A percentile compares a stretch with the other conserved stretches of the same genome.
These are phyloP conservation scores for Talaromyces sp. DNA, from an alignment of 2,329 filamentous ascomycete species.

Conservation along the genomic window DNA sequence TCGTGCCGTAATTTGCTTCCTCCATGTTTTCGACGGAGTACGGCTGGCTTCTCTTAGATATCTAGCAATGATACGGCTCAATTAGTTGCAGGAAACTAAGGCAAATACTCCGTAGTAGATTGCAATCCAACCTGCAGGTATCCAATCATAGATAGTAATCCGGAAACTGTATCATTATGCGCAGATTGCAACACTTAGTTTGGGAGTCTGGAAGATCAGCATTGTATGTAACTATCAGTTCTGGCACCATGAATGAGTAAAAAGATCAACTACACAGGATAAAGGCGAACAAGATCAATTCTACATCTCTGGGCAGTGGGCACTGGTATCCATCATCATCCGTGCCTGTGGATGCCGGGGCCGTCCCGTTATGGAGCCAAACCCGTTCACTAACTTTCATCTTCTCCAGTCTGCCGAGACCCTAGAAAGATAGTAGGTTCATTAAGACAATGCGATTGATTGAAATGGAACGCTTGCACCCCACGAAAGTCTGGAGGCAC, in stretches of 20 bases:
- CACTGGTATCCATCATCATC: not conserved
- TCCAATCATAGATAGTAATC: not conserved
- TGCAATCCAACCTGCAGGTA: constrained; percentile 1
- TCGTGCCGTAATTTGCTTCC: not conserved
- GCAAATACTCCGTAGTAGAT: not conserved
- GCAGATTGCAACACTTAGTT: not conserved
- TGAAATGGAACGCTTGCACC: not conserved
- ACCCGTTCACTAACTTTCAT: not conserved
- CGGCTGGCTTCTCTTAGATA: not conserved
- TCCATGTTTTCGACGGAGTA: not conserved
- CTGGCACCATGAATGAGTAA: not conserved
- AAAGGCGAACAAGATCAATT: not conserved
- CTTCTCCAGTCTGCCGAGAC: not conserved
- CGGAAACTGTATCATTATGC: not conserved
- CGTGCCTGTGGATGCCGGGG: not conserved
- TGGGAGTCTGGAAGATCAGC: not conserved
- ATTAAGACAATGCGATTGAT: not conserved
- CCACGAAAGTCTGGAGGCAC: not conserved
- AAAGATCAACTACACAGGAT: not conserved
- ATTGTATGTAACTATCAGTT: not conserved
- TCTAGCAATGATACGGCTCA: not conserved
- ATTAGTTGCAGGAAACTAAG: not conserved
- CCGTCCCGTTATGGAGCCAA: constrained; percentile 1
- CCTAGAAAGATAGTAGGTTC: not conserved
- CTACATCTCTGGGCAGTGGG: not conserved